Conservation (phyloP, 495 filamentous ascomycete species). For the Ramalina intermedia region DNA sequence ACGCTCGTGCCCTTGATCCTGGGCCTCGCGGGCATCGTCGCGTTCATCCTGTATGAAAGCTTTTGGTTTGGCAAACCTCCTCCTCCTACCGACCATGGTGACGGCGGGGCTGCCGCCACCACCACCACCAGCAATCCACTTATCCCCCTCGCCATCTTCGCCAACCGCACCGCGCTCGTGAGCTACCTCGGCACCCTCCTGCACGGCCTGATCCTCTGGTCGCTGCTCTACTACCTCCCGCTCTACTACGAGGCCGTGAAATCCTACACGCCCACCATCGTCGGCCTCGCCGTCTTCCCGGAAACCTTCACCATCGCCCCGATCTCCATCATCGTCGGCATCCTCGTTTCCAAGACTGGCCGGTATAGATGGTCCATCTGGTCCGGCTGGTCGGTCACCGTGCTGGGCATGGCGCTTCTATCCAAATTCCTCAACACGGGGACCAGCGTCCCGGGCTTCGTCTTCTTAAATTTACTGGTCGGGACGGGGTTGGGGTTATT, state of each 20-base stretch:
- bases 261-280: constrained; percentile 29
- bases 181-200: constrained; percentile 30
- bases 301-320: constrained; percentile 37
- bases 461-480: constrained; percentile 31
- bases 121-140: constrained; percentile 18
- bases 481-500: constrained; percentile 37
- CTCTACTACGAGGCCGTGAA: constrained; percentile 40
- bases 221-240: constrained; percentile 32
- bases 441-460: constrained; percentile 30
- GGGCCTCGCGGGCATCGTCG: constrained; percentile 29
- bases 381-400: constrained; percentile 36
- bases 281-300: constrained; percentile 24
- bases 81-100: too few relatives aligned
- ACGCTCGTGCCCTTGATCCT: constrained; percentile 40
- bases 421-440: constrained; percentile 25
- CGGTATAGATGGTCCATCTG: constrained; percentile 37
- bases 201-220: constrained; percentile 37
- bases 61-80: too few relatives aligned
- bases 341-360: constrained; percentile 33
- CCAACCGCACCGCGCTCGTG: constrained; percentile 30
- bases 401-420: constrained; percentile 31
- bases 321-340: constrained; percentile 24
- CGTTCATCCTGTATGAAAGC: constrained; percentile 35
- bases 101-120: neutral
- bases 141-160: constrained; percentile 34